Conservation (phyloP, 2,329 filamentous ascomycete genomes). For the Fusarium praegraminearum region DNA sequence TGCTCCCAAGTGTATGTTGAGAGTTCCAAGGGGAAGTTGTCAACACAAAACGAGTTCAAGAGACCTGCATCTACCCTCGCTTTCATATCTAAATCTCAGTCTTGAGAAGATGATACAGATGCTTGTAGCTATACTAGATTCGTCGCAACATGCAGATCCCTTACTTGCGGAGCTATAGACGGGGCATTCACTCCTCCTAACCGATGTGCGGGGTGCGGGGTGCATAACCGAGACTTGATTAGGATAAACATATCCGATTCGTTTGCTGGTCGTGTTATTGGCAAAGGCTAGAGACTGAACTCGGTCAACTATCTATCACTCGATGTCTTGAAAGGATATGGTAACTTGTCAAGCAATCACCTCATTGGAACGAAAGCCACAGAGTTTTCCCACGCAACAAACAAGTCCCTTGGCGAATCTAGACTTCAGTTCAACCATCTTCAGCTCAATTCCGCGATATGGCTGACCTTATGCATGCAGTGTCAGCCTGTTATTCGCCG, state of each 20-base stretch:
- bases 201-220: constrained; percentile 29
- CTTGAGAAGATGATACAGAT: not conserved
- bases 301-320: not conserved
- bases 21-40: not conserved
- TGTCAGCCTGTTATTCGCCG: not conserved
- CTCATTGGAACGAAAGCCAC: not conserved
- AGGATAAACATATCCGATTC: constrained; percentile 8
- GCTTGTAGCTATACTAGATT: not conserved
- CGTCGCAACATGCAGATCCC: not conserved
- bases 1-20: not conserved
- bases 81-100: constrained; percentile 8
- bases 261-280: not conserved
- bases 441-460: not conserved
- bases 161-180: not conserved
- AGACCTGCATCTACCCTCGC: not conserved
- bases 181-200: not conserved
- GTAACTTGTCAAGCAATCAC: not conserved
- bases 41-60: not conserved
- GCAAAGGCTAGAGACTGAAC: not conserved
- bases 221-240: constrained; percentile 3
- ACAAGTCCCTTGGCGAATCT: not conserved
- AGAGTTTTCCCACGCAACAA: not conserved
- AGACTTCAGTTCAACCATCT: not conserved
- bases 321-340: not conserved
- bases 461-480: not conserved